Evolutionary conservation across 1,284 basidiomycete species (phyloP).

Genomic region (Rhizoctonia solani): DNA sequence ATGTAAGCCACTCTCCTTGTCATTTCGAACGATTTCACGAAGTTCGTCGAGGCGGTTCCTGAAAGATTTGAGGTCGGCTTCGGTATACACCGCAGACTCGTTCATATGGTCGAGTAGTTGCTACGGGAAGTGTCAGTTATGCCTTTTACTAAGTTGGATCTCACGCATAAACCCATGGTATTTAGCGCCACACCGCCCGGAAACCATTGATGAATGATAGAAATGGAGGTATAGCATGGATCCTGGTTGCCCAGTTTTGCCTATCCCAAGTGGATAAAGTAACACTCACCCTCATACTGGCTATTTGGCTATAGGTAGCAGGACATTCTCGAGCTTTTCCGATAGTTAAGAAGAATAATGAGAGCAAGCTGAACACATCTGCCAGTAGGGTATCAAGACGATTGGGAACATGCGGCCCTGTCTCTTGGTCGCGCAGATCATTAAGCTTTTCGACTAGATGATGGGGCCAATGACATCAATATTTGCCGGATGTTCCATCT

Average conservation of each 20-base stretch:
- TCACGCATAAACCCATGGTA: not conserved
- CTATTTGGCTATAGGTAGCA: slow-evolving; percentile 91
- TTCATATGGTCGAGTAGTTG: slow-evolving; percentile 94
- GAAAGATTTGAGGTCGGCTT: slow-evolving; percentile 85
- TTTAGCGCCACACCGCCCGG: not conserved
- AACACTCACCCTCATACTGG: slow-evolving; percentile 84
- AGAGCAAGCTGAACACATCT: slow-evolving; percentile 89
- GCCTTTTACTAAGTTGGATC: not conserved
- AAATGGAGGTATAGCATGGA: no score
- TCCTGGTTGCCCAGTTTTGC: no score
- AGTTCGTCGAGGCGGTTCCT: slow-evolving; percentile 77
- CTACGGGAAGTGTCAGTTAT: slow-evolving; percentile 50
- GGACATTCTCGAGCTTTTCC: slow-evolving; percentile 92
- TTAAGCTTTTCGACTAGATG: slow-evolving; percentile 57
- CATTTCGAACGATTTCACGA: slow-evolving; percentile 79
- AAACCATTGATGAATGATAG: not conserved
- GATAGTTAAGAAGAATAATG: slow-evolving; percentile 91
- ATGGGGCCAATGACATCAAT: not conserved
- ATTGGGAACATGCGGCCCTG: slow-evolving; percentile 73
- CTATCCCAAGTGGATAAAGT: not conserved
- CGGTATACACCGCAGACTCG: slow-evolving; percentile 91
- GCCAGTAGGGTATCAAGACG: slow-evolving; percentile 89
- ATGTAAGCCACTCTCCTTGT: slow-evolving; percentile 81
- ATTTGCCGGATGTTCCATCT: not conserved
- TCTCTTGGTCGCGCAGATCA: slow-evolving; percentile 79